Conservation (phyloP, 2,329 filamentous ascomycete genomes). For the Colletotrichum melonis region DNA sequence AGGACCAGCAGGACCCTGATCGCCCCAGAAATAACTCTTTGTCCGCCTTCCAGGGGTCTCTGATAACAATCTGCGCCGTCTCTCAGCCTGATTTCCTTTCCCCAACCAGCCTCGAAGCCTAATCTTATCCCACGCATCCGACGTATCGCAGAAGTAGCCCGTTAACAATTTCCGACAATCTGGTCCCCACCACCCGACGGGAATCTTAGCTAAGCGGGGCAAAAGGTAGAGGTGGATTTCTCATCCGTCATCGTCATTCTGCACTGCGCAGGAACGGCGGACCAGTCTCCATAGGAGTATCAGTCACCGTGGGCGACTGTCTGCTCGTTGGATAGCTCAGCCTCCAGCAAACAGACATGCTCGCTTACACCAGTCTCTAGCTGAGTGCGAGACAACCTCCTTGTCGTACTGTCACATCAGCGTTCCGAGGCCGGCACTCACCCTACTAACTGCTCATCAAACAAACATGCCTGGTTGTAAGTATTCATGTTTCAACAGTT, state of each 20-base stretch:
- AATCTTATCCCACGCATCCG: slow-evolving; percentile 4
- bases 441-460: neutral
- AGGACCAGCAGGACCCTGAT: slow-evolving; percentile 23
- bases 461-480: neutral
- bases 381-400: neutral
- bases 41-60: slow-evolving; percentile 1
- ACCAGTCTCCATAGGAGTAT: neutral
- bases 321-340: neutral
- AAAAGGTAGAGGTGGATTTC: neutral
- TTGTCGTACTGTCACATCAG: neutral
- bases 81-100: slow-evolving; percentile 7
- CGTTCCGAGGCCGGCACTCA: neutral
- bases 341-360: neutral
- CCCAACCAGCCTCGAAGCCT: slow-evolving; percentile 15
- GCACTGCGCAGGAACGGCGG: neutral
- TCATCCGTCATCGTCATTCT: slow-evolving; percentile 28
- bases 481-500: slow-evolving; percentile 1
- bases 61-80: neutral
- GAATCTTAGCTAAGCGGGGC: slow-evolving; percentile 25
- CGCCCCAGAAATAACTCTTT: slow-evolving; percentile 2
- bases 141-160: neutral
- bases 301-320: neutral
- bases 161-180: slow-evolving; percentile 25
- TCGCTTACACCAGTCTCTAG: neutral
- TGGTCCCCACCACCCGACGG: neutral